Evolutionary conservation across 73 alveolate species (phyloP).

Genomic region (Paramecium tetraurelia): DNA sequence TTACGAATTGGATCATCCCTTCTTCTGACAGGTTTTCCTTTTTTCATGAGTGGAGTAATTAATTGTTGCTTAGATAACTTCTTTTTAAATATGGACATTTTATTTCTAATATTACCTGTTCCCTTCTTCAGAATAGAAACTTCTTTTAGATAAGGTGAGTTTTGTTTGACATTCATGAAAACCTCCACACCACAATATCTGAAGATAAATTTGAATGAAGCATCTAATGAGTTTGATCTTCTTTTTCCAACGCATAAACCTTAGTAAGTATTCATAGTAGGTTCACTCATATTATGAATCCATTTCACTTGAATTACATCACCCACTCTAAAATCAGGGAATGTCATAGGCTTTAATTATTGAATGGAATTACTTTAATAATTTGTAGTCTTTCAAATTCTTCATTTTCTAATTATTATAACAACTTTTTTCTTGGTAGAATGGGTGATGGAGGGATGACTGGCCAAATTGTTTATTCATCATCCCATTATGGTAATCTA

Average conservation of each 20-base stretch:
- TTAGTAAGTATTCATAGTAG: background rate
- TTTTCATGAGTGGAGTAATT: background rate
- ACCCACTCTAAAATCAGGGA: constrained; percentile 51
- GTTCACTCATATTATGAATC: constrained; percentile 50
- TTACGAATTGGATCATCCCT: constrained; percentile 13
- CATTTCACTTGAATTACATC: constrained; percentile 20
- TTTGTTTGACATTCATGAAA: background rate
- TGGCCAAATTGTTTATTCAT: constrained; percentile 27
- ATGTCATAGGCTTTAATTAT: constrained; percentile 4
- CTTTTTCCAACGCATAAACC: constrained; percentile 34
- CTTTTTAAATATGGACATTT: background rate
- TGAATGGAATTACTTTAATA: background rate
- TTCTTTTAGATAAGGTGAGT: constrained; percentile 32
- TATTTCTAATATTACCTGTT: constrained; percentile 49
- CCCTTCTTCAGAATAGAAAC: background rate
- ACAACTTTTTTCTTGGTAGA: background rate
- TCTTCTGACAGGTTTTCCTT: background rate
- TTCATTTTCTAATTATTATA: constrained; percentile 10
- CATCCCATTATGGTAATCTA: constrained; percentile 34
- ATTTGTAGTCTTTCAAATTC: background rate
- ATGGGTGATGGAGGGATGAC: constrained; percentile 26
- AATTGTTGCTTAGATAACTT: background rate
- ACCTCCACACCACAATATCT: constrained; percentile 24
- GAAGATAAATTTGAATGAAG: background rate
- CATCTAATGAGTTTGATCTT: constrained; percentile 25